Conservation (phyloP, 2,329 filamentous ascomycete species). For the Curvularia lunata region DNA sequence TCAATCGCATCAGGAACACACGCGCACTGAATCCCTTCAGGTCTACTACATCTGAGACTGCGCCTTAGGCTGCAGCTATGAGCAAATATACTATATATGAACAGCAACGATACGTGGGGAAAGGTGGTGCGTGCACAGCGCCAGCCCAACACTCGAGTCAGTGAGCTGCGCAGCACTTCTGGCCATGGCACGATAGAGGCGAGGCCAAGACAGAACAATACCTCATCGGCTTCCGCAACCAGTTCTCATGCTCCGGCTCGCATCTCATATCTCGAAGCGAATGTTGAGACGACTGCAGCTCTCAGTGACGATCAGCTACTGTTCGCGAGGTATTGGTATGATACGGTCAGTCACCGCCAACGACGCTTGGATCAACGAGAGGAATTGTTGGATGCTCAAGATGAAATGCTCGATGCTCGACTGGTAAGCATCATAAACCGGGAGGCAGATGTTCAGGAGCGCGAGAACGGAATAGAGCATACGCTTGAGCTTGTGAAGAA, state of each 20-base stretch:
- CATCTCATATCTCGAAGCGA: not conserved
- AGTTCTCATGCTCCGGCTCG: not conserved
- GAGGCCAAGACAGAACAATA: not conserved
- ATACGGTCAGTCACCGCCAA: not conserved
- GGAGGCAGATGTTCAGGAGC: not conserved
- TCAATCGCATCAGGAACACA: constrained; percentile 1
- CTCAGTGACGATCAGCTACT: too few species aligned
- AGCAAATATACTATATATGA: not conserved
- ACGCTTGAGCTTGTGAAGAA: not conserved
- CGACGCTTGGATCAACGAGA: not conserved
- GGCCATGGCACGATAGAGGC: not conserved
- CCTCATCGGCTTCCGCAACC: not conserved
- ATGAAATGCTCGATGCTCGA: not conserved
- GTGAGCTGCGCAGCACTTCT: not conserved
- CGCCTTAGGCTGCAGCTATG: not conserved
- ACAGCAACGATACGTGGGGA: not conserved
- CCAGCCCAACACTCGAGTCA: not conserved
- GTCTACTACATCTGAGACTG: not conserved
- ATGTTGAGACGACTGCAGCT: not conserved
- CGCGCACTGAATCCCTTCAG: constrained; percentile 1
- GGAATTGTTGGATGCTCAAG: not conserved
- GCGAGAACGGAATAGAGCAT: not conserved
- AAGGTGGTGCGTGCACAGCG: not conserved
- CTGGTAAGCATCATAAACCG: not conserved
- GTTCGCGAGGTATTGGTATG: not conserved